These are phyloP conservation scores for Litsea cubeba DNA, from an alignment of 164 flowering plant genomes.

Conservation along the genomic window DNA sequence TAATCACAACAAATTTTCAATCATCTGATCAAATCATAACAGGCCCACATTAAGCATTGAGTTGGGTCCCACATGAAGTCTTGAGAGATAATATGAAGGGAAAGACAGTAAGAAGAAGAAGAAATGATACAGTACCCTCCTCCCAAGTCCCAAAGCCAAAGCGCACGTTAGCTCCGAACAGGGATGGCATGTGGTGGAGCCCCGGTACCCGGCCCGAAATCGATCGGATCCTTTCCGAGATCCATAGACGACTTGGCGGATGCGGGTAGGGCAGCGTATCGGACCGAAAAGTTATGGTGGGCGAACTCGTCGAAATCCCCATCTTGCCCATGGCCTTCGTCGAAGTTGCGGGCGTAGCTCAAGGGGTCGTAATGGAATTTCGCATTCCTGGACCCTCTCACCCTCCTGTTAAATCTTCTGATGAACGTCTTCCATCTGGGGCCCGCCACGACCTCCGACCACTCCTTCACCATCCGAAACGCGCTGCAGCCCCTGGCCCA, in stretches of 20 bases:
- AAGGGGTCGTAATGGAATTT: constrained; percentile 75
- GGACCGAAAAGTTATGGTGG: constrained; percentile 8
- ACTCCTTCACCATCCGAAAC: constrained; percentile 51
- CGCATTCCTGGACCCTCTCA: constrained; percentile 12
- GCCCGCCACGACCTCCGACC: constrained; percentile 88
- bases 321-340: constrained; percentile 39
- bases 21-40: too few relatives aligned
- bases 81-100: too few relatives aligned
- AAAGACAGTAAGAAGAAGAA: too few relatives aligned
- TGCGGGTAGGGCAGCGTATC: constrained; percentile 9
- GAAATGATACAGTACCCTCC: too few relatives aligned
- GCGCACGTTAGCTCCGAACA: too few relatives aligned
- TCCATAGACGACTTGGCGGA: constrained; percentile 13
- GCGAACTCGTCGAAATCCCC: neutral
- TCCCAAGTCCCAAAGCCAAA: too few relatives aligned
- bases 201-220: neutral
- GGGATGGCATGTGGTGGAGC: too few relatives aligned
- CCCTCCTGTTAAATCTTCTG: constrained; percentile 51
- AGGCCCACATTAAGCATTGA: too few relatives aligned
- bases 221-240: constrained; percentile 4
- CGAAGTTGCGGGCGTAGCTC: constrained; percentile 79
- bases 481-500: constrained; percentile 20
- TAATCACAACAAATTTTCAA: too few relatives aligned
- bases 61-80: too few relatives aligned
- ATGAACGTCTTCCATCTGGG: constrained; percentile 92